These are phyloP conservation scores for Coemansia sp. DNA, from an alignment of 192 early-diverging fungal genomes.

Conservation along the genomic window DNA sequence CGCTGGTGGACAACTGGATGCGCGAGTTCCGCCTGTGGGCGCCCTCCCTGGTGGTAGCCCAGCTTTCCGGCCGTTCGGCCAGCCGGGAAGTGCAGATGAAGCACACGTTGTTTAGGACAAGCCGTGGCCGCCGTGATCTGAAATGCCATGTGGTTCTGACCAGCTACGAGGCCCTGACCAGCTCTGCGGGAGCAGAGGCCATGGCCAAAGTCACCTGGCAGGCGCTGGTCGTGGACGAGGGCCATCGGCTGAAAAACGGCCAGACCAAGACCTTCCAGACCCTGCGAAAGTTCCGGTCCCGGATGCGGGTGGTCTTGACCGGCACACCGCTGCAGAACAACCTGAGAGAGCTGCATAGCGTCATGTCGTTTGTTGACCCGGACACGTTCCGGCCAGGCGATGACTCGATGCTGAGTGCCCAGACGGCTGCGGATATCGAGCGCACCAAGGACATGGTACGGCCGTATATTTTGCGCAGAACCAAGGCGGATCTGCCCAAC, in stretches of 20 bases:
- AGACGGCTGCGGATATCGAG: conserved; percentile 65
- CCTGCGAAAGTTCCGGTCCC: conserved; percentile 70
- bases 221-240: conserved; percentile 90
- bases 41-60: conserved; percentile 82
- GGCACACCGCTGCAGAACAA: conserved; percentile 97
- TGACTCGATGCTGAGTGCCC: conserved; percentile 25
- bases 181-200: conserved; percentile 58
- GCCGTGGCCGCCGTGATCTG: conserved; percentile 34
- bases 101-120: conserved; percentile 23
- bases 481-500: conserved; percentile 92
- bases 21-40: conserved; percentile 91
- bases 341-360: conserved; percentile 78
- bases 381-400: conserved; percentile 66
- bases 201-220: conserved; percentile 74
- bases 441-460: conserved; percentile 69
- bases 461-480: conserved; percentile 81
- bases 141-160: conserved; percentile 92
- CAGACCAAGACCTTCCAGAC: conserved; percentile 82
- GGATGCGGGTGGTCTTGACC: conserved; percentile 88
- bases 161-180: conserved; percentile 88
- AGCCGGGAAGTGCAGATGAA: conserved; percentile 61
- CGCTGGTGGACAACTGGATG: conserved; percentile 90
- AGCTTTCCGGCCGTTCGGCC: conserved; percentile 72
- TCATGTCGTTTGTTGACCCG: conserved; percentile 89
- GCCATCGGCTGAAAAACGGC: conserved; percentile 92